phyloP scores from a whole-genome alignment of 1,139 yeast species.

The Kluyveromyces sp. region DNA sequence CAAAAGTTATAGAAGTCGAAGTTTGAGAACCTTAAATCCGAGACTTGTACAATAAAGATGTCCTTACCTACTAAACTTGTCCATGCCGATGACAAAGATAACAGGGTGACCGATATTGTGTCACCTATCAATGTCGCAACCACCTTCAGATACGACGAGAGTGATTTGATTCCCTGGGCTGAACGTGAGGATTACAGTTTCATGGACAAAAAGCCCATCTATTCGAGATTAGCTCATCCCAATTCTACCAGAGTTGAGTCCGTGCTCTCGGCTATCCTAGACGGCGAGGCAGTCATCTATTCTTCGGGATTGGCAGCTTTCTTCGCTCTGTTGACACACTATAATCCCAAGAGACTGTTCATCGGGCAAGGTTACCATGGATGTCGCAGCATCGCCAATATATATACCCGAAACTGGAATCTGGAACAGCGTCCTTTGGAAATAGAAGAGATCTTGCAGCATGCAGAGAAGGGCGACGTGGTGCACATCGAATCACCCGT shows the following conservation, averaged over 20 bases:
- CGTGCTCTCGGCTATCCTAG: slow-evolving; percentile 52
- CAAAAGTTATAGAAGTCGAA: too few relatives aligned
- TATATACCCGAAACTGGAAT: slow-evolving; percentile 56
- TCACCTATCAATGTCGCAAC: slow-evolving; percentile 82
- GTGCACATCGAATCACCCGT: slow-evolving; percentile 83
- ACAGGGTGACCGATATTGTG: slow-evolving; percentile 39
- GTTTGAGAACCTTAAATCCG: too few relatives aligned
- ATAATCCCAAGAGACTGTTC: slow-evolving; percentile 68
- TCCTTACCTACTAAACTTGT: slow-evolving; percentile 44
- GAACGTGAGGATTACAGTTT: slow-evolving; percentile 33
- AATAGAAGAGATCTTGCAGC: slow-evolving; percentile 43
- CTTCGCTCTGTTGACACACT: slow-evolving; percentile 62
- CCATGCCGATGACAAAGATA: slow-evolving; percentile 52
- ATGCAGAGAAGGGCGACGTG: slow-evolving; percentile 61
- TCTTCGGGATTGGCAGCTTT: slow-evolving; percentile 79
- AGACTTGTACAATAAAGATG: too few relatives aligned
- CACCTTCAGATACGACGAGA: slow-evolving; percentile 57
- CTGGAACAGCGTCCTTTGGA: slow-evolving; percentile 44
- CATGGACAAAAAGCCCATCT: slow-evolving; percentile 36
- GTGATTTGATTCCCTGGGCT: slow-evolving; percentile 38
- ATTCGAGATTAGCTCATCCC: slow-evolving; percentile 72
- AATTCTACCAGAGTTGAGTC: slow-evolving; percentile 62
- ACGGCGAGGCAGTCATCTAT: slow-evolving; percentile 55
- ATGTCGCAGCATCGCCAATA: slow-evolving; percentile 58
- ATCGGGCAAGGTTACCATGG: slow-evolving; percentile 86